Evolutionary conservation across 202 grass and related monocot genomes (phyloP), one percentile per base, ranked within the genome.

Genomic region (Panicum virgatum): DNA sequence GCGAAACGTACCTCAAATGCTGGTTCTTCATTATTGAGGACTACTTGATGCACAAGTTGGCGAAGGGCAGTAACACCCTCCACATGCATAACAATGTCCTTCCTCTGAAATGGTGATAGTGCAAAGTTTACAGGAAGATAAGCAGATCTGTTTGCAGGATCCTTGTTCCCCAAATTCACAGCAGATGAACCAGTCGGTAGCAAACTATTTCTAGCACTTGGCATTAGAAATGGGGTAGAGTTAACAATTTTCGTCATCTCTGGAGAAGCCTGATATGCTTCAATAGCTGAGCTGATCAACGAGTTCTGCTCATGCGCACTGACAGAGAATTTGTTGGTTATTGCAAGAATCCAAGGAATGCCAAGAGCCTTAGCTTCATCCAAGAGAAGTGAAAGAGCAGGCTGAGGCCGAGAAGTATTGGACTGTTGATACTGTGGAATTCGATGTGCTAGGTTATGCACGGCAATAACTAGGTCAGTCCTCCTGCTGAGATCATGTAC

Each of bases 361-460:
- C 79, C 75, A 79, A 93, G 69, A 82, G 76, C 81, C 84, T 83
- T 98, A 18, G 73, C 90, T 86, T 98, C 95, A 86, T 94, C 88
- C 79, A 97, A 83, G 42, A 97, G 78, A 66, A 94, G 84, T 74
- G 92, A 91, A 54, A 97, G 87, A 81, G 91, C 91, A 83, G 94
- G 85, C 44, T 85, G 84, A 69, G 84, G 78, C 45, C 5, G 71
- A 73, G 85, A 93, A 84, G 66, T 30, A 36, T 82, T 88, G 57
- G 82, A 61, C 27, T 88, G 85, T 82, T 89, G 62, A 78, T 89
- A 88, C 62, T 80, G 82, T 18, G 90, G 86, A 80, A 94, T 89
- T 83, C 77, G 82, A 63, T 92, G 92, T 88, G 95, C 93, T 82
- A 98, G 82, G 76, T 98, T 94, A 90, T 98, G 95, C 82, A 98